Evolutionary conservation across 495 filamentous ascomycete genomes (phyloP).

Genomic region (Penicillium bovifimosum): DNA sequence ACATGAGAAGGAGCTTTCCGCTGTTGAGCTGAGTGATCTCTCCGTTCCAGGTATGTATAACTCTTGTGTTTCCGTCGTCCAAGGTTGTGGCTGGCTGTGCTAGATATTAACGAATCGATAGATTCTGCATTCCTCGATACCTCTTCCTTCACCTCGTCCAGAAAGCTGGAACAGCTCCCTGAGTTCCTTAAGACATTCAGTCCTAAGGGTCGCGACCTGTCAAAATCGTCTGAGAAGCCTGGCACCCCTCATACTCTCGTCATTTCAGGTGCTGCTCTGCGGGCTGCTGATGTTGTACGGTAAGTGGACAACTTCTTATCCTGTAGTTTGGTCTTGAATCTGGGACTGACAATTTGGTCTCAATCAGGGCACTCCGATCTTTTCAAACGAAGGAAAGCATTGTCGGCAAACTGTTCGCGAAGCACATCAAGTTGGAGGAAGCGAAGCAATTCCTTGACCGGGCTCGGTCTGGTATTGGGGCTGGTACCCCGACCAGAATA

Average conservation of each 20-base stretch:
- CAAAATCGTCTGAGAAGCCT: conserved; percentile 56
- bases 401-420: conserved; percentile 92
- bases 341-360: conserved; percentile 3
- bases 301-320: conserved; percentile 25
- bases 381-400: conserved; percentile 71
- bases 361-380: conserved; percentile 57
- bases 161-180: conserved; percentile 65
- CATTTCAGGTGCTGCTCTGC: conserved; percentile 68
- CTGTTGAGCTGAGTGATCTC: conserved; percentile 75
- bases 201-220: conserved; percentile 44
- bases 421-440: conserved; percentile 93
- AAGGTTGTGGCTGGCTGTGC: not conserved
- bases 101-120: conserved; percentile 24
- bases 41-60: conserved; percentile 65
- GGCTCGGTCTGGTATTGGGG: conserved; percentile 67
- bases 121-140: conserved; percentile 63
- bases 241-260: conserved; percentile 86
- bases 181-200: conserved; percentile 67
- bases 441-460: conserved; percentile 68
- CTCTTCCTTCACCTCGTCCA: conserved; percentile 57
- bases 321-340: not conserved
- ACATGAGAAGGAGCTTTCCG: conserved; percentile 73
- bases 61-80: not conserved
- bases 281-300: conserved; percentile 76
- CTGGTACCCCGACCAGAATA: conserved; percentile 80